Evolutionary conservation across 2,329 filamentous ascomycete genomes (phyloP), one percentile per base, ranked within the genome.

Genomic region (Sarocladiaceae sp.): DNA sequence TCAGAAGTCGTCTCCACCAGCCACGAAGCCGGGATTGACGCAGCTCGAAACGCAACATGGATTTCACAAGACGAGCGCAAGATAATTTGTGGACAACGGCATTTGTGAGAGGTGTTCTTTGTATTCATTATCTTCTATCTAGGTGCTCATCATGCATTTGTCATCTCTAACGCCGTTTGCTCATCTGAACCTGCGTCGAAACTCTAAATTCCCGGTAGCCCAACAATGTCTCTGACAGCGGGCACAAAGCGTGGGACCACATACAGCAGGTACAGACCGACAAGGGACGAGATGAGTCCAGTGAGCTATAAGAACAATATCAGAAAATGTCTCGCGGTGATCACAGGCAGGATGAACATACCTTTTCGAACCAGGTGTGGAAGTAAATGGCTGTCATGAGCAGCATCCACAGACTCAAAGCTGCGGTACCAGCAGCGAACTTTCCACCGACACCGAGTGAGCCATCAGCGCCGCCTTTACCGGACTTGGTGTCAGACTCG

Each of bases 341-440:
- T 20, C 23, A 5, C 1, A 22, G 4, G n/a, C 0, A 7, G 39
- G 18, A 37, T 3, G 17, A n/a, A 66, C 77, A 63, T 62, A 88
- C 87, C 86, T 97, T 99, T 74, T 99, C 94, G 62, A 95, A 86
- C 92, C 93, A 97, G 1, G 94, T 99, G 69, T 99, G 94, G 64
- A 99, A 99, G 77, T 93, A 99, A 35, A 95, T 92, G 2, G 92
- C 92, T 36, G 94, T 99, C 94, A 99, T 99, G 55, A 97, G 77
- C 66, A 99, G 70, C 94, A 99, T 99, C 90, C 94, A 97, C 74
- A 86, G 81, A 64, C 86, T 90, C 64, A 97, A 62, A 0, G 70
- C 84, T 17, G 87, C 79, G 23, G 97, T 82, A 0, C 64, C 77
- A 22, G 78, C 70, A 56, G 84, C 80, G 58, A 87, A 72, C 76